Evolutionary conservation across 192 early-diverging fungal species (phyloP).

Genomic region (Coemansia umbellata): DNA sequence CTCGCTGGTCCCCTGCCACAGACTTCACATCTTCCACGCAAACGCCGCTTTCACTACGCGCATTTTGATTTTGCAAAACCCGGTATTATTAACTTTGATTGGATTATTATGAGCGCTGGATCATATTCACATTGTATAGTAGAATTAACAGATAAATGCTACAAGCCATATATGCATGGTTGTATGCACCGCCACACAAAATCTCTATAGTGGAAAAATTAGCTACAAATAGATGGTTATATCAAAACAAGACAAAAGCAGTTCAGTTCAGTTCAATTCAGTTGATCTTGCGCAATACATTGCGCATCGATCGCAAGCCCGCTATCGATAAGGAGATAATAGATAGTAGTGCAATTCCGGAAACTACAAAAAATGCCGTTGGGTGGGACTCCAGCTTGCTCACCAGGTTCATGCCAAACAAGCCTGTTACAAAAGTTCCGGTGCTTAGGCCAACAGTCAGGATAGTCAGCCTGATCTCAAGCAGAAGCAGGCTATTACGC

Average conservation of each 20-base stretch:
- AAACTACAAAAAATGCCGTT: conserved; percentile 64
- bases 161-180: not conserved
- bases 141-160: not conserved
- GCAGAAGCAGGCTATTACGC: conserved; percentile 80
- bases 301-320: conserved; percentile 46
- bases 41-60: too few species aligned
- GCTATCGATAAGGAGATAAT: conserved; percentile 30
- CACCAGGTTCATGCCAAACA: conserved; percentile 90
- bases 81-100: too few species aligned
- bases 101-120: not conserved
- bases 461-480: conserved; percentile 79
- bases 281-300: conserved; percentile 43
- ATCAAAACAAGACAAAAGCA: not conserved
- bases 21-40: too few species aligned
- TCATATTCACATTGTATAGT: not conserved
- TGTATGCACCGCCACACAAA: not conserved
- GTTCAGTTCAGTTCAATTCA: too few species aligned
- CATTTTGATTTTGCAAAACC: too few species aligned
- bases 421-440: conserved; percentile 67
- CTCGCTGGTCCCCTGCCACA: too few species aligned
- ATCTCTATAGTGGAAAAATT: not conserved
- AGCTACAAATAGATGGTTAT: not conserved
- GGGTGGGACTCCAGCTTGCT: conserved; percentile 69
- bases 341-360: conserved; percentile 40
- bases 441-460: conserved; percentile 70